These are phyloP conservation scores for Ophiostoma montium DNA, from an alignment of 2,329 filamentous ascomycete species.

Conservation along the genomic window DNA sequence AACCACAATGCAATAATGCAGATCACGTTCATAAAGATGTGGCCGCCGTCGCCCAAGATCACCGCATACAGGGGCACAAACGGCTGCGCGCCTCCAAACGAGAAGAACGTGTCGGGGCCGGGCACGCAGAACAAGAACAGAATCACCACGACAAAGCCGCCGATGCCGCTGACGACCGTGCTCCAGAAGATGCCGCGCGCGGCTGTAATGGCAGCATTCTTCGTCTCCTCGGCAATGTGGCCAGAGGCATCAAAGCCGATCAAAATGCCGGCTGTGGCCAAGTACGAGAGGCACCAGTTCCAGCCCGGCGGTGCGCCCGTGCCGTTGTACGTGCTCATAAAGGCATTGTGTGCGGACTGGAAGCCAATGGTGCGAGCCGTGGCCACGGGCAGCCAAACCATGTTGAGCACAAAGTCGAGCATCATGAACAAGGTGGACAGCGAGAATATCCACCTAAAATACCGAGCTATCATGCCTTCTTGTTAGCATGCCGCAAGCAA, in stretches of 20 bases:
- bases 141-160: conserved; percentile 8
- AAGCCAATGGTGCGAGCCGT: conserved; percentile 7
- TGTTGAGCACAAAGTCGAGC: conserved; percentile 10
- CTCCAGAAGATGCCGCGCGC: conserved; percentile 11
- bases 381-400: conserved; percentile 10
- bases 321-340: conserved; percentile 11
- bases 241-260: conserved; percentile 11
- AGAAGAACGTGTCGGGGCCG: conserved; percentile 1
- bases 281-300: conserved; percentile 11
- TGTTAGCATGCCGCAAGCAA: neutral
- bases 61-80: conserved; percentile 10
- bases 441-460: conserved; percentile 9
- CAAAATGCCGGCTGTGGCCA: conserved; percentile 9
- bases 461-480: neutral
- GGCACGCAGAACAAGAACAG: conserved; percentile 10
- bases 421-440: conserved; percentile 8
- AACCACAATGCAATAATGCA: conserved; percentile 11
- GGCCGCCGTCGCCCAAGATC: conserved; percentile 8
- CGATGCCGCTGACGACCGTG: conserved; percentile 7
- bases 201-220: conserved; percentile 7
- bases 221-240: conserved; percentile 10
- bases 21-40: conserved; percentile 9
- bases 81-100: conserved; percentile 9
- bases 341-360: conserved; percentile 7
- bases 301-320: conserved; percentile 8